phyloP scores from a whole-genome alignment of 768 basidiomycete species.

The Naganishia kalamii region DNA sequence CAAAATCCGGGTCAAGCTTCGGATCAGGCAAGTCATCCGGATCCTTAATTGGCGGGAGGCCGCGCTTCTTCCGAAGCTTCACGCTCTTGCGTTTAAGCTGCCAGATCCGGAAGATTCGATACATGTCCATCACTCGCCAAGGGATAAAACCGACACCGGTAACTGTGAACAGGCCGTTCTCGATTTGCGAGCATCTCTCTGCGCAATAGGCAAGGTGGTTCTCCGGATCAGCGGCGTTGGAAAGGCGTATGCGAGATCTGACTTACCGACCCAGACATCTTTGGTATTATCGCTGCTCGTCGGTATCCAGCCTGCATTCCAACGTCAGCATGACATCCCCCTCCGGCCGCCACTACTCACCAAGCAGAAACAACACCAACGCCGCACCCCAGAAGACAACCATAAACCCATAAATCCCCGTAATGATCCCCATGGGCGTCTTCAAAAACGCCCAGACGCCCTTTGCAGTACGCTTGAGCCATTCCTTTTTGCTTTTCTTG shows the following conservation, averaged over 20 bases:
- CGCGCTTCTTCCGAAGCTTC: slow-evolving; percentile 57
- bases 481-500: slow-evolving; percentile 53
- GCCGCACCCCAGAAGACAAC: slow-evolving; percentile 83
- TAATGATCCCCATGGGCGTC: slow-evolving; percentile 70
- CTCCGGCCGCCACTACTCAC: slow-evolving; percentile 47
- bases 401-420: slow-evolving; percentile 69
- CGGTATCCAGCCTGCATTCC: slow-evolving; percentile 53
- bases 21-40: slow-evolving; percentile 77
- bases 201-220: no score
- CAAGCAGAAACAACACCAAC: slow-evolving; percentile 63
- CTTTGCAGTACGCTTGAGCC: slow-evolving; percentile 49
- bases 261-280: slow-evolving; percentile 63
- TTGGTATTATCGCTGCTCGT: slow-evolving; percentile 63
- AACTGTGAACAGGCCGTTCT: slow-evolving; percentile 72
- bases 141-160: slow-evolving; percentile 75
- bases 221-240: not conserved
- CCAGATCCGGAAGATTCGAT: slow-evolving; percentile 69
- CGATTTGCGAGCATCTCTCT: slow-evolving; percentile 68
- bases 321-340: not conserved
- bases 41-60: slow-evolving; percentile 61
- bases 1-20: slow-evolving; percentile 38
- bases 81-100: slow-evolving; percentile 61
- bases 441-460: slow-evolving; percentile 78
- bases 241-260: not conserved
- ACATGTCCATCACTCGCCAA: slow-evolving; percentile 67